phyloP scores from a whole-genome alignment of 352 stramenopile species.

The Thalassiosira allenii region DNA sequence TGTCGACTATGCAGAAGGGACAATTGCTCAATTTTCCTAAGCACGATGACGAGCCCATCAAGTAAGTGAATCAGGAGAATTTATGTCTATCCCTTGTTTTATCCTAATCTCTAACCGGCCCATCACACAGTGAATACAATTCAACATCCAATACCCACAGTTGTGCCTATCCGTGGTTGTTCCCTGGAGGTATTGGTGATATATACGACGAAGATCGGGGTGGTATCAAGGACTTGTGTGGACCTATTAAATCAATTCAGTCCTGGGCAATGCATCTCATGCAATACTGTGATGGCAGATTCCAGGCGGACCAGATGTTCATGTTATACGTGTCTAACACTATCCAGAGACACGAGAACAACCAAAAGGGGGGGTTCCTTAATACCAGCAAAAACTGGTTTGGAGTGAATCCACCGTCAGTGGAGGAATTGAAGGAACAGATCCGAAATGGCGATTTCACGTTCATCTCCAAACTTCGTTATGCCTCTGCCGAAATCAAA shows the following conservation, averaged over 20 bases:
- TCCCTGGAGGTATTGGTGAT: conserved; percentile 41
- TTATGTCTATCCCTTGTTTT: background rate
- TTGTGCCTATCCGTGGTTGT: conserved; percentile 42
- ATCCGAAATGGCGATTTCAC: conserved; percentile 4
- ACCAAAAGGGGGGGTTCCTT: conserved; percentile 36
- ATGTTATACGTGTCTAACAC: conserved; percentile 38
- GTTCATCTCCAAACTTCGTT: conserved; percentile 30
- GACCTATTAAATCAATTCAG: too few relatives aligned
- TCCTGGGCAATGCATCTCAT: conserved; percentile 43
- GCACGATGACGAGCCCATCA: conserved; percentile 11
- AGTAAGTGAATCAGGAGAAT: too few relatives aligned
- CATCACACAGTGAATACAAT: conserved; percentile 29
- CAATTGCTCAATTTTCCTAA: conserved; percentile 23
- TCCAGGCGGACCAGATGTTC: conserved; percentile 36
- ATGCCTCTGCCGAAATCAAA: conserved; percentile 19
- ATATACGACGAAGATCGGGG: conserved; percentile 35
- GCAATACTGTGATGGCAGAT: conserved; percentile 42
- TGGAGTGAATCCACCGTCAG: conserved; percentile 21
- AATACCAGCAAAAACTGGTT: conserved; percentile 12
- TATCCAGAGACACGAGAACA: conserved; percentile 34
- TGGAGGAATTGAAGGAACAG: conserved; percentile 27
- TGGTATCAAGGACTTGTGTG: too few relatives aligned
- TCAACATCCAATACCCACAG: conserved; percentile 9
- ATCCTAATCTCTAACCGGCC: background rate
- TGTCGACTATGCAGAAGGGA: background rate